Conservation (phyloP, 768 basidiomycete genomes). For the Kondoa malvinella region DNA sequence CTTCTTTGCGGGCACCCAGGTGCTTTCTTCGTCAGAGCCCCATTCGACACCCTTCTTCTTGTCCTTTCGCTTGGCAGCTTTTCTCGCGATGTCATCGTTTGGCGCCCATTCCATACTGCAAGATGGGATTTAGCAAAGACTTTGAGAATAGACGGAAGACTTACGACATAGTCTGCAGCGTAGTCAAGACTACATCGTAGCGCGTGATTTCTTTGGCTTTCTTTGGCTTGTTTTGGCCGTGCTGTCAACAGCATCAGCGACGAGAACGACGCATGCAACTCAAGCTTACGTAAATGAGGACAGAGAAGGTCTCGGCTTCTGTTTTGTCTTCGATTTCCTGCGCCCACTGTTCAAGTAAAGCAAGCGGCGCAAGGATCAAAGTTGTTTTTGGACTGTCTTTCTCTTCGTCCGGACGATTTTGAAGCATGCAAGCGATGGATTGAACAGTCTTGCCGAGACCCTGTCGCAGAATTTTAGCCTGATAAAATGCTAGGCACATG, state of each 20-base stretch:
- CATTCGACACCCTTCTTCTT: neutral
- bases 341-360: neutral
- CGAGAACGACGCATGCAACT: no score
- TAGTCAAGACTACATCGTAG: constrained; percentile 76
- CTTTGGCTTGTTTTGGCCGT: constrained; percentile 19
- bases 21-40: neutral
- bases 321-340: neutral
- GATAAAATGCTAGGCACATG: neutral
- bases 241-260: no score
- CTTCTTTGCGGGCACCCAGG: constrained; percentile 2
- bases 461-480: neutral
- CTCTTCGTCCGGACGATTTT: neutral
- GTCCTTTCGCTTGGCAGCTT: neutral
- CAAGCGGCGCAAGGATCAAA: neutral
- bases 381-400: neutral
- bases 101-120: neutral
- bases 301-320: constrained; percentile 27
- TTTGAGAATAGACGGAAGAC: neutral
- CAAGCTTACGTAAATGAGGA: no score
- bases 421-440: neutral
- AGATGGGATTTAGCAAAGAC: neutral
- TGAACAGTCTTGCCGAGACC: neutral
- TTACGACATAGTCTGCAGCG: constrained; percentile 24
- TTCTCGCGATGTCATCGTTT: neutral
- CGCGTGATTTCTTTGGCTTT: constrained; percentile 52